Evolutionary conservation across 2,329 filamentous ascomycete species (phyloP), one percentile per base, ranked within the genome.

Genomic region (Alternaria burnsii): DNA sequence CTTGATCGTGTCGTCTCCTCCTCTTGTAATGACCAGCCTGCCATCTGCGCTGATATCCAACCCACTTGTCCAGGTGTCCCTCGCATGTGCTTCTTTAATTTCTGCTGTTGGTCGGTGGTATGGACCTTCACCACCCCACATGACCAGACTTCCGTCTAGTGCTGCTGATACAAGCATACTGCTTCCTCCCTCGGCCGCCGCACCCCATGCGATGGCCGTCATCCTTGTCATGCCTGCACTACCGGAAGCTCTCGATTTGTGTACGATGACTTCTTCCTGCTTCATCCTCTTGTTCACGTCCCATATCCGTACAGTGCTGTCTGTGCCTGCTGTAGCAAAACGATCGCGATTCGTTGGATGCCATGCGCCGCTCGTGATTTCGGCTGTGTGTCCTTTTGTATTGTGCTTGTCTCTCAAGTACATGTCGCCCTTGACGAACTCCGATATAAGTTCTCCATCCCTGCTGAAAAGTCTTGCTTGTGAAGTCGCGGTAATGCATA

Each of bases 361-460:
- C 95, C 95, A 99, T 40, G 90, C 91, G 22, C 92, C 94, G 22
- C 90, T 91, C 4, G 93, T 93, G 41, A 97, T 87, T 79, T 97
- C 95, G 4, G 94, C 94, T 53, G 97, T 89, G 79, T 99, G 95
- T 1, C 95, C 95, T 77, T 97, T 98, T 5, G 95, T 99, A 76
- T 98, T 94, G 79, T 97, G 88, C 91, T 98, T 96, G 77, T 99
- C 95, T 55, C 94, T 87, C 67, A 99, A 82, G 73, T 99, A 99
- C 94, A 98, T 98, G 76, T 99, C 95, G 46, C 95, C 95, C 80
- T 99, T 99, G 69, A 93, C 90, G 67, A 97, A 98, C 74, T 97
- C 93, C 1, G 90, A 90, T 50, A 96, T 71, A 8, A 91, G 85
- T 44, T 96, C 92, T 40, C 95, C 95, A 81, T 99, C 94, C 72